These are phyloP conservation scores for Melastoma candidum DNA, from an alignment of 441 rosid species.

Conservation along the genomic window DNA sequence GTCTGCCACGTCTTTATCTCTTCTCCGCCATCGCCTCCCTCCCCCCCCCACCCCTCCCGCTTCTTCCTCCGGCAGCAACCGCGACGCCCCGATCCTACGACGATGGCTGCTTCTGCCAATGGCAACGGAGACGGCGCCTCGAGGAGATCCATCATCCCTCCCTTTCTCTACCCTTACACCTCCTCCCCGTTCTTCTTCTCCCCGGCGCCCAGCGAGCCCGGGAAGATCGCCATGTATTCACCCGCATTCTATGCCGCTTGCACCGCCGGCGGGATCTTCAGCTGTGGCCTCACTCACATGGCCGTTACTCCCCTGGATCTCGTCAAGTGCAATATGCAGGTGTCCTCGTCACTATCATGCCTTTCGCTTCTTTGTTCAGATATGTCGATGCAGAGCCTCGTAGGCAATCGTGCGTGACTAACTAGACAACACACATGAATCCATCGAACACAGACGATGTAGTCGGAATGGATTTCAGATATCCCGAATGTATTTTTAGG, in stretches of 20 bases:
- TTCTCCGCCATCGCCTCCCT: no score
- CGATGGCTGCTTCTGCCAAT: no score
- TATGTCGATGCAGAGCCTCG: constrained; percentile 10
- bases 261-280: constrained; percentile 78
- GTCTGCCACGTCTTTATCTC: no score
- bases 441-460: no score
- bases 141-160: no score
- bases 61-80: no score
- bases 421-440: no score
- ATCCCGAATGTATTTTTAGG: no score
- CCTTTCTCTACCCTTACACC: constrained; percentile 10
- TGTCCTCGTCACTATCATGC: constrained; percentile 3
- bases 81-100: no score
- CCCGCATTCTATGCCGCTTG: constrained; percentile 93
- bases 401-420: background rate
- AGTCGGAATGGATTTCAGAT: no score
- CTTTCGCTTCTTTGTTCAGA: background rate
- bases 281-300: constrained; percentile 98
- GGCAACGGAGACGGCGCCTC: no score
- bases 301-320: constrained; percentile 96
- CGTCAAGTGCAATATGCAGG: constrained; percentile 99
- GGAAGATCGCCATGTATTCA: constrained; percentile 86
- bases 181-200: constrained; percentile 12
- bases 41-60: no score
- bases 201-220: constrained; percentile 12